Conservation (phyloP, 2,329 filamentous ascomycete genomes). For the Grosmannia penicillata region DNA sequence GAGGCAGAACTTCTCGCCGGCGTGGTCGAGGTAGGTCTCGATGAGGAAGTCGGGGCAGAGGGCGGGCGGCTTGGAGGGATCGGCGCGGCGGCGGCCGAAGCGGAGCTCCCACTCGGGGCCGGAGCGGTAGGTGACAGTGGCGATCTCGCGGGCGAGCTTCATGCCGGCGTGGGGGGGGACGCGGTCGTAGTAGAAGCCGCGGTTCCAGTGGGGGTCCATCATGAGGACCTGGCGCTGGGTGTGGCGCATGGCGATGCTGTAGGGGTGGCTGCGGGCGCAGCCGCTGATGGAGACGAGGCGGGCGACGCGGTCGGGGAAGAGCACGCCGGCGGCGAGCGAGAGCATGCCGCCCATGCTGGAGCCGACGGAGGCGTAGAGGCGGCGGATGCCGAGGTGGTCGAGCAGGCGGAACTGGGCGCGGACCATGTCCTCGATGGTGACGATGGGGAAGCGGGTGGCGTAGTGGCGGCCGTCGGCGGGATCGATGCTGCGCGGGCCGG, state of each 20-base stretch:
- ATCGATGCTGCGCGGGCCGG: constrained; percentile 76
- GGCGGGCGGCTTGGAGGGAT: constrained; percentile 72
- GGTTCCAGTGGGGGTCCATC: constrained; percentile 97
- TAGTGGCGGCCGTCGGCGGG: constrained; percentile 79
- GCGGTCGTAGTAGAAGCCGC: constrained; percentile 80
- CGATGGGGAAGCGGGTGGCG: constrained; percentile 85
- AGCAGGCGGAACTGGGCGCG: constrained; percentile 84
- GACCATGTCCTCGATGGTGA: constrained; percentile 97
- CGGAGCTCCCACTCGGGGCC: constrained; percentile 96
- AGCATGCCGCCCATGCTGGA: constrained; percentile 99
- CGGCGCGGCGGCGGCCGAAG: constrained; percentile 77
- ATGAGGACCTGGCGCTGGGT: constrained; percentile 95
- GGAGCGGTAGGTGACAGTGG: constrained; percentile 91
- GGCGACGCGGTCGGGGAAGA: constrained; percentile 70
- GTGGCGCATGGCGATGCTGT: constrained; percentile 97
- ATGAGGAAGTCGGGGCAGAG: constrained; percentile 96
- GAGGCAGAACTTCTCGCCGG: constrained; percentile 94
- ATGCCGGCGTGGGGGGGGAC: constrained; percentile 91
- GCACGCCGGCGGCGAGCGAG: constrained; percentile 69
- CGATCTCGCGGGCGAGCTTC: constrained; percentile 95
- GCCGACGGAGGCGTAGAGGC: constrained; percentile 82
- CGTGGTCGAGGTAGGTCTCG: constrained; percentile 95
- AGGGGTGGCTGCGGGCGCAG: constrained; percentile 87
- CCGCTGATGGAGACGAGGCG: constrained; percentile 82
- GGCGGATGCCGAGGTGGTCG: constrained; percentile 60